Evolutionary conservation across 2,329 filamentous ascomycete species (phyloP).

Genomic region (Plenodomus biglobosus): DNA sequence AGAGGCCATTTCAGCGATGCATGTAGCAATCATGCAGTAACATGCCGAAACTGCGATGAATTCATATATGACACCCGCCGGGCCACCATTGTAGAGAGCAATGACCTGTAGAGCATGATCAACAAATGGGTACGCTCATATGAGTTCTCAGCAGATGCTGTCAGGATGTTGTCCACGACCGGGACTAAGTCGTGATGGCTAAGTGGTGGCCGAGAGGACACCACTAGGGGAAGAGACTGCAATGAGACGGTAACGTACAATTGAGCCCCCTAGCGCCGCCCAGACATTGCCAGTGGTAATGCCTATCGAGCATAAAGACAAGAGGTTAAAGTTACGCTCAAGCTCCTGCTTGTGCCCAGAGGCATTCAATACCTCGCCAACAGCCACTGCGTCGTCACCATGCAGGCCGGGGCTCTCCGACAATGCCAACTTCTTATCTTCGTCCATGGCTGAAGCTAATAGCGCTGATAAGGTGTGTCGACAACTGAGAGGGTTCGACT

Average conservation of each 20-base stretch:
- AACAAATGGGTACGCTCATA: not conserved
- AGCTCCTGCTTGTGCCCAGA: constrained; percentile 57
- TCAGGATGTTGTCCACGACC: not conserved
- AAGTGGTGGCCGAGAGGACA: not conserved
- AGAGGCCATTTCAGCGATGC: constrained; percentile 54
- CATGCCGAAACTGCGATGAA: constrained; percentile 54
- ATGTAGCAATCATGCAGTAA: constrained; percentile 55
- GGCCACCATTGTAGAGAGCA: constrained; percentile 51
- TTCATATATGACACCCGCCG: constrained; percentile 51
- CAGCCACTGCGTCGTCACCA: constrained; percentile 21
- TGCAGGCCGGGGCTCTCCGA: constrained; percentile 13
- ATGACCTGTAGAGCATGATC: constrained; percentile 31
- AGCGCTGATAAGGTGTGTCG: not conserved
- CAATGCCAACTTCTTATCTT: constrained; percentile 9
- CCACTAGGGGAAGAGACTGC: too few species aligned
- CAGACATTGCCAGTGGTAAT: constrained; percentile 49
- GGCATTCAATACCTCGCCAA: constrained; percentile 50
- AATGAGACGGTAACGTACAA: constrained; percentile 37
- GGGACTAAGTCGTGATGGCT: not conserved
- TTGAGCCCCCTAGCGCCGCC: constrained; percentile 52
- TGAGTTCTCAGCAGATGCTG: not conserved
- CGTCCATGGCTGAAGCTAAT: not conserved
- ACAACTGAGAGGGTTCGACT: not conserved
- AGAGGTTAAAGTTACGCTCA: constrained; percentile 53
- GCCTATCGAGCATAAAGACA: constrained; percentile 51